phyloP scores from a whole-genome alignment of 2,329 filamentous ascomycete genomes.

The Fusarium buharicum region DNA sequence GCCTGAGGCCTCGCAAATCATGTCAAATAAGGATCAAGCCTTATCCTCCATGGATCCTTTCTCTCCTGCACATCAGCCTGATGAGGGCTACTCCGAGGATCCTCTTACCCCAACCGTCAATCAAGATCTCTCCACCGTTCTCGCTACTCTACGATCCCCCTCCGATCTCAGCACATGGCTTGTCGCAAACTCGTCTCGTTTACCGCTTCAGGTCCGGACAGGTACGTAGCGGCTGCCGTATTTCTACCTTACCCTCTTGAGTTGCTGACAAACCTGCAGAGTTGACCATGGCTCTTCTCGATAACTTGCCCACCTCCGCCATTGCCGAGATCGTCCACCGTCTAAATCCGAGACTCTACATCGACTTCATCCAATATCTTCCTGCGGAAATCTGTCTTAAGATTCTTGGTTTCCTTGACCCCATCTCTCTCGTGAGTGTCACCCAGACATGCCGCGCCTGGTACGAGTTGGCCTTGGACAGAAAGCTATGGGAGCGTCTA shows the following conservation, averaged over 20 bases:
- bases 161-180: constrained; percentile 63
- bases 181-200: constrained; percentile 59
- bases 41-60: constrained; percentile 56
- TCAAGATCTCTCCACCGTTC: constrained; percentile 48
- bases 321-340: constrained; percentile 84
- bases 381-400: constrained; percentile 92
- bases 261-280: constrained; percentile 61
- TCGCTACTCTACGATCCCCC: constrained; percentile 52
- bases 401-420: constrained; percentile 86
- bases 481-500: constrained; percentile 84
- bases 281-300: constrained; percentile 80
- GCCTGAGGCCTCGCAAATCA: constrained; percentile 37
- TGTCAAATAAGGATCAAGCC: constrained; percentile 46
- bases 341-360: constrained; percentile 85
- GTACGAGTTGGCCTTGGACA: constrained; percentile 83
- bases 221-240: constrained; percentile 51
- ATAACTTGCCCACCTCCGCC: constrained; percentile 80
- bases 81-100: constrained; percentile 90
- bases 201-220: constrained; percentile 62
- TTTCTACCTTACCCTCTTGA: not conserved
- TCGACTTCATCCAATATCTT: constrained; percentile 87
- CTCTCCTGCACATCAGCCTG: constrained; percentile 68
- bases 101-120: constrained; percentile 60
- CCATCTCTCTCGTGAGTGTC: constrained; percentile 80
- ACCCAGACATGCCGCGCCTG: constrained; percentile 83